Base-by-base conservation (phyloP, 1,139 yeast species). In the Saccharomyces hybrid region DNA sequence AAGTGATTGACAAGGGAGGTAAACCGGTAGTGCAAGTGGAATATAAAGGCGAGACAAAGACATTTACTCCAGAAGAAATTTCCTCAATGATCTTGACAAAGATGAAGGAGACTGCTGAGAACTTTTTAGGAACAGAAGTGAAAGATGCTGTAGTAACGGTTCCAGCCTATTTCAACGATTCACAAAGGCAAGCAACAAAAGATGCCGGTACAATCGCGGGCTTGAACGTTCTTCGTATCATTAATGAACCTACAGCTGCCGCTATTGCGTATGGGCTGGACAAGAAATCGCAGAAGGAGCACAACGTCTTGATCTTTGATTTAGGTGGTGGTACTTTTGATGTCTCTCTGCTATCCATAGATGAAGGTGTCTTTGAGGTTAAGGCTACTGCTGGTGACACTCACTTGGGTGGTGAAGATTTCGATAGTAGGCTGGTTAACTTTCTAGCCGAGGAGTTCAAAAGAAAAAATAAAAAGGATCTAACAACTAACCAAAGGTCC, bases 241-340 rank as follows among this genome's bases (percentile, higher is more conserved):
- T 91, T 64, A 91, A 91, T 74, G 98, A 91, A 79, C 98, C 98
- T 61, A 91, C 98, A 55, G 98, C 98, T 52, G 97, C 98, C 59
- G 97, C 97, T 56, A 89, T 91, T 73, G 98, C 98, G 59, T 91
- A 91, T 76, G 98, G 98, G 64, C 81, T 91, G 68, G 97, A 91
- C 74, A 86, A 87, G 76, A 86, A 87, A 76, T 83, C 84, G 62
- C 78, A 79, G 65, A 82, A 78, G 61, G 93, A 86, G 77, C 88
- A 88, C 79, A 86, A 88, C 71, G 95, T 90, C 56, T 81, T 90
- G 70, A 89, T 90, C 69, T 90, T 89, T 76, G 97, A 90, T 76
- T 81, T 90, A 71, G 97, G 97, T 83, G 97, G 97, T 79, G 97
- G 97, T 81, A 90, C 97, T 69, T 90, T 90, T 75, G 97, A 90